phyloP scores from a whole-genome alignment of 148 eudicot species.

The Vaccinium vitisidaea region DNA sequence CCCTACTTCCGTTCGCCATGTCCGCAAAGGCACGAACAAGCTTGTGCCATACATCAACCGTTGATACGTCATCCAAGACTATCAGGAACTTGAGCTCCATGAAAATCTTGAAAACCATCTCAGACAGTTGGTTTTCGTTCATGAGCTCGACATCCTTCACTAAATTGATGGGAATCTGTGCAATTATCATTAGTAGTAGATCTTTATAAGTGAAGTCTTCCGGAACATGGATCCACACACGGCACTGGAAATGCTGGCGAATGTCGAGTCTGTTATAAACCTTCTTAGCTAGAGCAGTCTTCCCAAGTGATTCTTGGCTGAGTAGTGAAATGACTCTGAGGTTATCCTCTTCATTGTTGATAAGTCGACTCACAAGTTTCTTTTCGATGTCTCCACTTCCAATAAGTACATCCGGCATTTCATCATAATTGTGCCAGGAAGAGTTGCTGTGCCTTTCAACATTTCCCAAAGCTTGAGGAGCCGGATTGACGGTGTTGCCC shows the following conservation, averaged over 20 bases:
- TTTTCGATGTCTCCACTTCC: conserved; percentile 1
- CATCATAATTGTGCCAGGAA: not conserved
- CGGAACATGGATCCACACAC: not conserved
- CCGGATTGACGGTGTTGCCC: not conserved
- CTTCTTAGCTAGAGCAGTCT: conserved; percentile 1
- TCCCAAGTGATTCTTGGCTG: not conserved
- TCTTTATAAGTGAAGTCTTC: not conserved
- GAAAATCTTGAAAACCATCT: not conserved
- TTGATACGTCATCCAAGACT: not conserved
- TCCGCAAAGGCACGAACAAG: not conserved
- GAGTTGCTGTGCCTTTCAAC: not conserved
- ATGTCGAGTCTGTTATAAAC: not conserved
- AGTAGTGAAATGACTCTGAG: not conserved
- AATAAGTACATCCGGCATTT: not conserved
- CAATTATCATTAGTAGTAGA: not conserved
- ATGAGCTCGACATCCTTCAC: not conserved
- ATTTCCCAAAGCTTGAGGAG: not conserved
- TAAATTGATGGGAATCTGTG: not conserved
- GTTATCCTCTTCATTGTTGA: not conserved
- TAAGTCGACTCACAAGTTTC: not conserved
- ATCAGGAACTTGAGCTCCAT: not conserved
- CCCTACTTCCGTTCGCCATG: not conserved
- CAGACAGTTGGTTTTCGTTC: not conserved
- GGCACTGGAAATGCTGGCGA: not conserved
- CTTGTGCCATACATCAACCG: not conserved